These are phyloP conservation scores for Hymenoscyphus fructigenus DNA, from an alignment of 2,329 filamentous ascomycete genomes.

Conservation along the genomic window DNA sequence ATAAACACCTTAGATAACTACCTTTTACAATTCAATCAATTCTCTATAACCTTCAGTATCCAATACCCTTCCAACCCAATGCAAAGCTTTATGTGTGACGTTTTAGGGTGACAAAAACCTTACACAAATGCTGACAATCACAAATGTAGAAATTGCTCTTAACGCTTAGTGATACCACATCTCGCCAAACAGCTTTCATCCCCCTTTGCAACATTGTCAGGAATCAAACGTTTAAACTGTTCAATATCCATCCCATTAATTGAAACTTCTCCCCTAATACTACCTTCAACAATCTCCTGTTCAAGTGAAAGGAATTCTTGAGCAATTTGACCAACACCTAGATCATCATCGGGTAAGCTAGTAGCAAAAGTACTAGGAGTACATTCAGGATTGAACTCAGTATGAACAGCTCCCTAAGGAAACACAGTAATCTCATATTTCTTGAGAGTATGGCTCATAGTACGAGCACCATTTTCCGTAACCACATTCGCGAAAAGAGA, in stretches of 20 bases:
- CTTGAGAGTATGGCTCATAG: conserved; percentile 41
- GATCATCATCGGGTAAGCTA: conserved; percentile 40
- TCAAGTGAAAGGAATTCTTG: conserved; percentile 40
- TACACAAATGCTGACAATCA: too few species aligned
- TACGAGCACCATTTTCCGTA: conserved; percentile 49
- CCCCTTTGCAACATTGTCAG: conserved; percentile 44
- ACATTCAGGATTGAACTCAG: conserved; percentile 56
- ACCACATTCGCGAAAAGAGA: conserved; percentile 50
- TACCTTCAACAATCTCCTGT: conserved; percentile 37
- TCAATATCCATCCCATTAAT: conserved; percentile 37
- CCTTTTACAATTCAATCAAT: too few species aligned
- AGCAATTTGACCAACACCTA: conserved; percentile 38
- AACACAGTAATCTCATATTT: conserved; percentile 53
- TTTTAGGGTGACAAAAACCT: too few species aligned
- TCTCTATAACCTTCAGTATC: too few species aligned
- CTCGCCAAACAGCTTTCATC: conserved; percentile 45
- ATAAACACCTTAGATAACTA: too few species aligned
- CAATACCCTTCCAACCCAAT: too few species aligned
- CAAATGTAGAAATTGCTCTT: too few species aligned
- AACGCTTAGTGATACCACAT: conserved; percentile 40
- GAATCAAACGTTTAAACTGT: conserved; percentile 35
- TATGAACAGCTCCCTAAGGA: conserved; percentile 53
- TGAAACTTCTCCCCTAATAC: conserved; percentile 29
- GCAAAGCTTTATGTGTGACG: too few species aligned
- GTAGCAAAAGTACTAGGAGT: conserved; percentile 50